These are phyloP conservation scores for Meyerozyma carpophila DNA, from an alignment of 1,139 yeast species.

Conservation along the genomic window DNA sequence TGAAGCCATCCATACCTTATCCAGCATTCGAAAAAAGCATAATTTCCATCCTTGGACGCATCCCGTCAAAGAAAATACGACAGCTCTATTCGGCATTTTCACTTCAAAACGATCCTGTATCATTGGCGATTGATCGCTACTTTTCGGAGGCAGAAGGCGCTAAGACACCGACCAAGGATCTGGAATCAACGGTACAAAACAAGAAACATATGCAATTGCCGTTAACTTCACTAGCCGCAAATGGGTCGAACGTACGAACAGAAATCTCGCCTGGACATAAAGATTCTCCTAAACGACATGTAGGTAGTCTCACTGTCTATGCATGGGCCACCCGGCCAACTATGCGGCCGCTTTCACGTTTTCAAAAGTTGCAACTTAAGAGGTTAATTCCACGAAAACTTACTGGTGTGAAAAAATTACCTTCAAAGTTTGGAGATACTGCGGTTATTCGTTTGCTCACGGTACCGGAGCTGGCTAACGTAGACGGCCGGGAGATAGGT, in stretches of 20 bases:
- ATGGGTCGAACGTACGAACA: not conserved
- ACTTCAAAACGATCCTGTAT: not conserved
- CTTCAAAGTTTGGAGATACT: conserved; percentile 14
- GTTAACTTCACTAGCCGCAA: not conserved
- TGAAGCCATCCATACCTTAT: not conserved
- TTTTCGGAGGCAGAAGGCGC: not conserved
- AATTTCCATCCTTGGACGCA: not conserved
- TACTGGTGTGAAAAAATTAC: conserved; percentile 15
- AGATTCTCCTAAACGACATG: conserved; percentile 22
- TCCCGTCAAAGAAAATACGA: conserved; percentile 6
- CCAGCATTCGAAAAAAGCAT: not conserved
- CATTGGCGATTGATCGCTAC: not conserved
- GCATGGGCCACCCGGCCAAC: conserved; percentile 87
- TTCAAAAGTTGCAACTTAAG: conserved; percentile 41
- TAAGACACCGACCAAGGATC: too few species aligned
- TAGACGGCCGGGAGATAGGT: conserved; percentile 58
- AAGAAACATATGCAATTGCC: not conserved
- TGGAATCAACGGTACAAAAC: too few species aligned
- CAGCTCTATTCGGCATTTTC: not conserved
- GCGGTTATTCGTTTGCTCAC: conserved; percentile 32
- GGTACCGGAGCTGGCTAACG: conserved; percentile 13
- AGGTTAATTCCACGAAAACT: conserved; percentile 26
- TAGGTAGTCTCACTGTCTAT: conserved; percentile 69
- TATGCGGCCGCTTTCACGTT: conserved; percentile 43
- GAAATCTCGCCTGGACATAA: not conserved